Base-by-base conservation (phyloP, 129 eudicot species). In the Ambrosia trifida region DNA sequence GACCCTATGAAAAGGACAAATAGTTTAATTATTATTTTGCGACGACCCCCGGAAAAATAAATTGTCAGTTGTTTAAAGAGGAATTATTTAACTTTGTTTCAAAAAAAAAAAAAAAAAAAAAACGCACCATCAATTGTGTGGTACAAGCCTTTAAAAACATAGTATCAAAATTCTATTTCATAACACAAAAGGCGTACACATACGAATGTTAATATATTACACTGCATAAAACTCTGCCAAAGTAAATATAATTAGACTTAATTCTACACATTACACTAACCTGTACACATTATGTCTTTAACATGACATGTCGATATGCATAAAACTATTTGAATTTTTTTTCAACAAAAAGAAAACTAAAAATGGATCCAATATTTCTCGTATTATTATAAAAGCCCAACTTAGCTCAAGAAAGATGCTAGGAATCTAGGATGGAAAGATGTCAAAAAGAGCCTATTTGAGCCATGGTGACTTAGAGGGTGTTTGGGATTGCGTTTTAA, bases 31-130 rank as follows among this genome's bases (percentile, higher is more conserved):
- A 11, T 11, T 13, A 18, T 51, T 12, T 11, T 5, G 19, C 9
- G 38, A 35, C 8, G 36, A 53, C 51, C n/a, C 44, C 31, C 8
- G 8, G 40, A 69, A 70, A 70, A 20, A n/a, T n/a, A 11, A 70
- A 20, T 54, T 54, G 65, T 14, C 18, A 38, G 1, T 18, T 52
- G 32, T 20, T 53, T 32, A 31, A 9, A 54, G 18, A 0, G 28
- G 40, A 19, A 31, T 14, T 67, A 30, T 31, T 3, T n/a, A 44
- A 2, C 28, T 30, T 30, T 47, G 31, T 30, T 31, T 31, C 43
- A 12, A 10, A 24, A 54, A 16, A 59, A 11, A 32, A 31, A n/a
- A n/a, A n/a, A n/a, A n/a, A n/a, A 38, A 11, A 59, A 58, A 59
- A 12, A 59, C 41, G 31, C n/a, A 59, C 5, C 17, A 11, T 24